Evolutionary conservation across 176 grass and related monocot species (phyloP), one percentile per base, ranked within the genome.

Genomic region (Eremochloa ophiuroides): DNA sequence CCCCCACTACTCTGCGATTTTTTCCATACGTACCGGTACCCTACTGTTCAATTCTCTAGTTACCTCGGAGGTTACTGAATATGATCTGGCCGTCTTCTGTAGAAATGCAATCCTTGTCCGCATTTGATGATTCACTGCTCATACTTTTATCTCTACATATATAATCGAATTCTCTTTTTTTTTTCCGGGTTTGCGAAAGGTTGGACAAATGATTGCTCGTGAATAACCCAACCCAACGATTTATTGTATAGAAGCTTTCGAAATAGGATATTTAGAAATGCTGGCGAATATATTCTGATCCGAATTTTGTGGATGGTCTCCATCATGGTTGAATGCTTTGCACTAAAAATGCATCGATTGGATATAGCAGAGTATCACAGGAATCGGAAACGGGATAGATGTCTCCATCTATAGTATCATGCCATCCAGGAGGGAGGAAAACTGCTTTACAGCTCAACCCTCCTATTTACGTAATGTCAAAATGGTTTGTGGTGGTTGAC

Each of bases 231-330:
- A 28, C n/a, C 10, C 25, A 46, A 29, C 25, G 8, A 6, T 29
- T 71, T 71, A 23, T 39, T 26, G 13, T 0, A 61, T 23, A 7
- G 1, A 22, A 18, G 35, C 0, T 77, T 41, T 42, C 17, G 4
- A 41, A 41, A 28, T 5, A 28, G 4, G 5, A 18, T 9, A 18
- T 40, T 35, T 10, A 34, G 5, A 20, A 16, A 10, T 46, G 66
- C 12, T 16, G 11, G 16, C 5, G 9, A 28, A 68, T 22, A 43
- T 81, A 43, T 74, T 42, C 15, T 9, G 22, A 66, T 73, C 13
- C 42, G 30, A 75, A 51, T 82, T 72, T 50, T 20, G 46, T 20
- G 77, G 25, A 69, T 38, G 35, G 78, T 46, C 43, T 58, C 63
- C 39, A 34, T 76, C 72, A 34, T 64, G 23, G 38, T 15, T 37